A percentile compares a stretch with the other conserved stretches of the same genome.
Conservation (phyloP, 2,329 filamentous ascomycete genomes). For the Aspergillus sojae region DNA sequence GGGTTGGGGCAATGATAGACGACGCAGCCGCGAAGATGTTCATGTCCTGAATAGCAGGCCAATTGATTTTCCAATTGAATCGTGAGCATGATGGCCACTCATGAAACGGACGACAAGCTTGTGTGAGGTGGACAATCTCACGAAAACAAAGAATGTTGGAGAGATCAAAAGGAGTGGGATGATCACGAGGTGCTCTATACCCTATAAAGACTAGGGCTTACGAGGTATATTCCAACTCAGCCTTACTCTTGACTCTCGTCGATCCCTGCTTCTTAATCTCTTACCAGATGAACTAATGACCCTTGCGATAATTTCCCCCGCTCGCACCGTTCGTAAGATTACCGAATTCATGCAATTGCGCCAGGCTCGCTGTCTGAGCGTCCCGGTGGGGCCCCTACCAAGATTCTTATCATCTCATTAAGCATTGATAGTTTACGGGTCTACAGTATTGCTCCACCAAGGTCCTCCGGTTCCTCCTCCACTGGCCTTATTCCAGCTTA, state of each 20-base stretch:
- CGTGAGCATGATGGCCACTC: conserved; percentile 11
- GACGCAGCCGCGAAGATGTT: conserved; percentile 10
- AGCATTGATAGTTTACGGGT: neutral
- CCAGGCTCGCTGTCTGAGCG: neutral
- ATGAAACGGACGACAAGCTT: neutral
- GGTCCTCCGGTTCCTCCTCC: neutral
- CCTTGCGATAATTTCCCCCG: neutral
- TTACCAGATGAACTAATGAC: neutral
- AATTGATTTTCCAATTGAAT: conserved; percentile 12
- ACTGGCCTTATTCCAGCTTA: neutral
- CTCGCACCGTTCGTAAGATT: neutral
- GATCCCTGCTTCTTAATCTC: neutral
- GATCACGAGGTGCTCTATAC: neutral
- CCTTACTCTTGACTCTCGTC: neutral
- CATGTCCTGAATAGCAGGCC: conserved; percentile 12
- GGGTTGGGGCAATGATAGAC: conserved; percentile 11
- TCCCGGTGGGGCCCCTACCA: neutral
- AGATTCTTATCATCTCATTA: neutral
- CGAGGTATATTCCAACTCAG: neutral
- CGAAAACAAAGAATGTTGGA: neutral
- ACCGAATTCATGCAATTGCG: neutral
- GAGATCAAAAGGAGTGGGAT: neutral
- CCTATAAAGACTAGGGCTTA: neutral
- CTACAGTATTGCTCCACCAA: neutral
- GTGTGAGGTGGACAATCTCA: neutral